A percentile compares a stretch with the other conserved stretches of the same genome.
These are phyloP conservation scores for Trametes sp. DNA, from an alignment of 1,284 basidiomycete genomes.

Conservation along the genomic window DNA sequence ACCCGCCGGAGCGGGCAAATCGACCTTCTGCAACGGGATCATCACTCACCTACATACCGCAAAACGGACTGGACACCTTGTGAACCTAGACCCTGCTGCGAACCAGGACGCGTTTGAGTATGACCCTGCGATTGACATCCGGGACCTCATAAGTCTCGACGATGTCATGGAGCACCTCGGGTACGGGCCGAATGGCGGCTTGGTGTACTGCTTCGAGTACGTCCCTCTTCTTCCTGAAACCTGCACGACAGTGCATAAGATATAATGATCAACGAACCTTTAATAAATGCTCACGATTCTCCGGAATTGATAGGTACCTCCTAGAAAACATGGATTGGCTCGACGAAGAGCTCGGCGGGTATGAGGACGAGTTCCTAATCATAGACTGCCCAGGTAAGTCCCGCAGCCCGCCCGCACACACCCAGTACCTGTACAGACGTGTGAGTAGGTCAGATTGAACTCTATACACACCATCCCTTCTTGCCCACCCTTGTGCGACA, in stretches of 20 bases:
- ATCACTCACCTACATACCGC: constrained; percentile 90
- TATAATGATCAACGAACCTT: no score
- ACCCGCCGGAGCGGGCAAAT: constrained; percentile 98
- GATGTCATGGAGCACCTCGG: constrained; percentile 98
- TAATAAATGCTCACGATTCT: not conserved
- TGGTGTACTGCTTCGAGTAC: constrained; percentile 99
- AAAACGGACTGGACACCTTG: constrained; percentile 88
- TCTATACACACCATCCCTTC: constrained; percentile 98
- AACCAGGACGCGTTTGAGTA: constrained; percentile 89
- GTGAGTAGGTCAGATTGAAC: constrained; percentile 87
- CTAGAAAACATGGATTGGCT: constrained; percentile 99
- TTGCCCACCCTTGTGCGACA: constrained; percentile 87
- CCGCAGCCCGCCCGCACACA: not conserved
- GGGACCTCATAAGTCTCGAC: constrained; percentile 90
- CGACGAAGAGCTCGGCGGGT: constrained; percentile 95
- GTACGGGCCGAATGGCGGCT: constrained; percentile 96
- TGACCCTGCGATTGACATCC: constrained; percentile 93
- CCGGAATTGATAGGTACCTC: constrained; percentile 75
- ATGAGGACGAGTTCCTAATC: constrained; percentile 96
- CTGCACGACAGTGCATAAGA: no score
- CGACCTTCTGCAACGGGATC: constrained; percentile 91
- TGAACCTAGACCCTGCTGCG: constrained; percentile 98
- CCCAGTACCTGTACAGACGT: not conserved
- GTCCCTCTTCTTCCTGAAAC: not conserved
- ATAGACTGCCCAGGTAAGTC: constrained; percentile 95